phyloP scores from a whole-genome alignment of 23 red algal genomes.

The Agarophyton chilense region DNA sequence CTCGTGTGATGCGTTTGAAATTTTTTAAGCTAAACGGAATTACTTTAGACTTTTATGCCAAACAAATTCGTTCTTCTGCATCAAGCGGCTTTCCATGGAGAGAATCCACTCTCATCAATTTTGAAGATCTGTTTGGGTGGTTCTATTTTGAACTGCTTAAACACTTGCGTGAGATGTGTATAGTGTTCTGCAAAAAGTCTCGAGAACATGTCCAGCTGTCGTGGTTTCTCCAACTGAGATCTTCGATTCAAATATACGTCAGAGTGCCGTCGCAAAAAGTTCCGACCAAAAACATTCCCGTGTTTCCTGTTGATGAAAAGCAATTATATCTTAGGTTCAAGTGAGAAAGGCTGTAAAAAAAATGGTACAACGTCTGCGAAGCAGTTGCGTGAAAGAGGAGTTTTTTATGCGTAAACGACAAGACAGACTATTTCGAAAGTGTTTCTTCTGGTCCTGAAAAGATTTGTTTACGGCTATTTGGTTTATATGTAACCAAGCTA shows the following conservation, averaged over 20 bases:
- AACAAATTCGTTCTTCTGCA: not conserved
- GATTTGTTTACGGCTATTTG: too few relatives aligned
- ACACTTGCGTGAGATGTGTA: not conserved
- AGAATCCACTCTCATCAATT: slow-evolving; percentile 37
- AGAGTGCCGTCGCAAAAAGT: slow-evolving; percentile 3
- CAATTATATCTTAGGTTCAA: not conserved
- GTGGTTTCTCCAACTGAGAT: not conserved
- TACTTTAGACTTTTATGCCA: not conserved
- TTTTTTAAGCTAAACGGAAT: not conserved
- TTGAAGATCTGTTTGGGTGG: not conserved
- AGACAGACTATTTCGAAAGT: not conserved
- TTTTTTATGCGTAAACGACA: not conserved
- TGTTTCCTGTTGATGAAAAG: not conserved
- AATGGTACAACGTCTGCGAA: not conserved
- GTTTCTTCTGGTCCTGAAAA: not conserved
- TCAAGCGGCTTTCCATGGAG: not conserved
- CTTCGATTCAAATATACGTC: slow-evolving; percentile 19
- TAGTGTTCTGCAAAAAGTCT: slow-evolving; percentile 14
- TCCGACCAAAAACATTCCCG: not conserved
- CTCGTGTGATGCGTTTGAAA: too few relatives aligned
- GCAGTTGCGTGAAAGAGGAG: not conserved
- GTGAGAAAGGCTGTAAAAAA: not conserved
- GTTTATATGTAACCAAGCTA: too few relatives aligned
- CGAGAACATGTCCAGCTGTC: not conserved
- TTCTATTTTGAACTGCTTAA: not conserved